Evolutionary conservation across 2,329 filamentous ascomycete species (phyloP).

Genomic region (Fusarium lyarnte): DNA sequence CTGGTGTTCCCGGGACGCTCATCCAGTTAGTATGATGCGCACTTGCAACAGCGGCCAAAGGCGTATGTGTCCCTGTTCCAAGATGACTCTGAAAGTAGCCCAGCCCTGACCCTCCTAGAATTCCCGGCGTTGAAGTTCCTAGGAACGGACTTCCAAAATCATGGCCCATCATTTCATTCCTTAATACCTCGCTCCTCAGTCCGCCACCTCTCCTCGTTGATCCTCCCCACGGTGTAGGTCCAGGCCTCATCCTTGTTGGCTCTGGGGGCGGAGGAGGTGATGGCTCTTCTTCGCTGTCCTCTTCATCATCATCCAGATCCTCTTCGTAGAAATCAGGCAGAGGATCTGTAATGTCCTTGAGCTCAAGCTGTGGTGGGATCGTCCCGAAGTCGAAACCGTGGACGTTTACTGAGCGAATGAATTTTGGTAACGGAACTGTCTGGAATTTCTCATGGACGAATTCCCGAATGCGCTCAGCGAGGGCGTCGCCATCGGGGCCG

Average conservation of each 20-base stretch:
- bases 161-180: conserved; percentile 46
- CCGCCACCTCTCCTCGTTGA: conserved; percentile 42
- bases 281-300: conserved; percentile 49
- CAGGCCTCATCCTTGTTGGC: conserved; percentile 34
- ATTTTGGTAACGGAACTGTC: conserved; percentile 86
- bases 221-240: conserved; percentile 23
- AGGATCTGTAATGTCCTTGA: conserved; percentile 97
- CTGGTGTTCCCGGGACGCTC: conserved; percentile 37
- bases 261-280: conserved; percentile 27
- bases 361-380: conserved; percentile 83
- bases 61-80: conserved; percentile 79
- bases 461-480: conserved; percentile 86
- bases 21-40: conserved; percentile 58
- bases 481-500: conserved; percentile 84
- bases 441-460: conserved; percentile 98
- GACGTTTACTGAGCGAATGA: conserved; percentile 95
- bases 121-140: conserved; percentile 68
- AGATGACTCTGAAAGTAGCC: conserved; percentile 86
- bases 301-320: conserved; percentile 66
- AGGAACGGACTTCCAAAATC: conserved; percentile 67
- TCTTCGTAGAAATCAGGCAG: conserved; percentile 96
- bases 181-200: conserved; percentile 47
- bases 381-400: conserved; percentile 93
- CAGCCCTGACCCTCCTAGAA: conserved; percentile 78
- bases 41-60: conserved; percentile 80